Percentiles rank a stretch among this genome's conserved stretches.
These are phyloP conservation scores for Fusarium tanahbumbuense DNA, from an alignment of 2,329 filamentous ascomycete species.

Conservation along the genomic window DNA sequence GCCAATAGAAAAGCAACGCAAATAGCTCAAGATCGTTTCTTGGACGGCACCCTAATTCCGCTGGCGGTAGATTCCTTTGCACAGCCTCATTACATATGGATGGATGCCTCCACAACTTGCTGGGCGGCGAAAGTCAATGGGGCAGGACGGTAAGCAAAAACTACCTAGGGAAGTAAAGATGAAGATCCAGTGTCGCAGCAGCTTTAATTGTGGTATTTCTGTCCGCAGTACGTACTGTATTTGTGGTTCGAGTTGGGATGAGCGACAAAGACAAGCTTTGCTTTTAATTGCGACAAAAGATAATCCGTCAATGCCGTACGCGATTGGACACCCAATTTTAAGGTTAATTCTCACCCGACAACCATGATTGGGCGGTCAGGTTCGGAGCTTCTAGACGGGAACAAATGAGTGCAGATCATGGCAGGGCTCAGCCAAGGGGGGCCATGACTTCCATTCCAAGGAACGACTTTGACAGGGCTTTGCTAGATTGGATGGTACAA, in stretches of 20 bases:
- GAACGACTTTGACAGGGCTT: neutral
- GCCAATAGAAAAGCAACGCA: constrained; percentile 14
- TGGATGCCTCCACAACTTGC: neutral
- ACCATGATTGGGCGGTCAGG: constrained; percentile 18
- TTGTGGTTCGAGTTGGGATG: neutral
- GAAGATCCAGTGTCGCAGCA: neutral
- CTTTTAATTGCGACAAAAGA: neutral
- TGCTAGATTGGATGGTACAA: neutral
- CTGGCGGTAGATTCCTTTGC: constrained; percentile 16
- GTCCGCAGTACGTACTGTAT: neutral
- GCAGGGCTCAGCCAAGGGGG: constrained; percentile 17
- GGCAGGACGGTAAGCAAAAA: neutral
- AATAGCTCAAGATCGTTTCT: neutral
- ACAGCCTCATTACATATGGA: constrained; percentile 40
- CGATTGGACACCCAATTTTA: constrained; percentile 27
- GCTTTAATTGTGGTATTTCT: neutral
- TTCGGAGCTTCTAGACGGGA: constrained; percentile 2
- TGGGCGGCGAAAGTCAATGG: neutral
- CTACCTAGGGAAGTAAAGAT: neutral
- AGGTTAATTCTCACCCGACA: constrained; percentile 32
- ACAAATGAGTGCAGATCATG: constrained; percentile 29
- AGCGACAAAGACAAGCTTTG: neutral
- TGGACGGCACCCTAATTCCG: neutral
- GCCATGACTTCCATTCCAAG: constrained; percentile 1
- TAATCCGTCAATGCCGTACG: constrained; percentile 7